phyloP scores from a whole-genome alignment of 1,284 basidiomycete species.

The Ceratorhiza oryzae-sativae region DNA sequence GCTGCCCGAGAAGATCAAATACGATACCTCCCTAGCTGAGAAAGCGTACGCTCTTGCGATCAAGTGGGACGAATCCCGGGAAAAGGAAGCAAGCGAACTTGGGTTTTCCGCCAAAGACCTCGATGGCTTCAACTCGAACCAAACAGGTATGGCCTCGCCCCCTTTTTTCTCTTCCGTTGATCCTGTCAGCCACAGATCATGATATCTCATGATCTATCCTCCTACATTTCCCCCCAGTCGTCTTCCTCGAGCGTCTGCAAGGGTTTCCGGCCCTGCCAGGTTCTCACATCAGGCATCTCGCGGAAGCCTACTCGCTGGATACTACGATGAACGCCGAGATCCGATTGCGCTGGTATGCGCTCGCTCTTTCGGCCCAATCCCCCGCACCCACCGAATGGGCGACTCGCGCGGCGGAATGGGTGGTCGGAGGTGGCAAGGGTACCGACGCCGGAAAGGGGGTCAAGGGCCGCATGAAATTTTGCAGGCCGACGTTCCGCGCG shows the following conservation, averaged over 20 bases:
- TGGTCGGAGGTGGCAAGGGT: slow-evolving; percentile 61
- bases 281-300: slow-evolving; percentile 39
- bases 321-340: slow-evolving; percentile 42
- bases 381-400: slow-evolving; percentile 59
- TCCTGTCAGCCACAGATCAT: neutral
- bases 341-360: slow-evolving; percentile 59
- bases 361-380: slow-evolving; percentile 62
- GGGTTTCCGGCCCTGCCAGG: slow-evolving; percentile 34
- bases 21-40: slow-evolving; percentile 81
- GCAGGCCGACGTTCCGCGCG: slow-evolving; percentile 68
- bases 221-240: slow-evolving; percentile 25
- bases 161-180: neutral
- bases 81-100: slow-evolving; percentile 56
- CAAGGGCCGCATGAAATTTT: slow-evolving; percentile 85
- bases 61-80: slow-evolving; percentile 77
- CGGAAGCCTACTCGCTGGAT: slow-evolving; percentile 38
- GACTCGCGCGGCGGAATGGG: slow-evolving; percentile 66
- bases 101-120: slow-evolving; percentile 64
- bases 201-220: slow-evolving; percentile 8
- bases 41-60: slow-evolving; percentile 74
- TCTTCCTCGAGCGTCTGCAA: slow-evolving; percentile 42
- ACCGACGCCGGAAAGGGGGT: slow-evolving; percentile 53
- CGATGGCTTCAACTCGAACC: slow-evolving; percentile 68
- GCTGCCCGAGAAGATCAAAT: slow-evolving; percentile 82
- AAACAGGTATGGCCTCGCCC: slow-evolving; percentile 51